Base-by-base conservation (phyloP, 345 rosid genomes). In the Dipteronia dyeriana region DNA sequence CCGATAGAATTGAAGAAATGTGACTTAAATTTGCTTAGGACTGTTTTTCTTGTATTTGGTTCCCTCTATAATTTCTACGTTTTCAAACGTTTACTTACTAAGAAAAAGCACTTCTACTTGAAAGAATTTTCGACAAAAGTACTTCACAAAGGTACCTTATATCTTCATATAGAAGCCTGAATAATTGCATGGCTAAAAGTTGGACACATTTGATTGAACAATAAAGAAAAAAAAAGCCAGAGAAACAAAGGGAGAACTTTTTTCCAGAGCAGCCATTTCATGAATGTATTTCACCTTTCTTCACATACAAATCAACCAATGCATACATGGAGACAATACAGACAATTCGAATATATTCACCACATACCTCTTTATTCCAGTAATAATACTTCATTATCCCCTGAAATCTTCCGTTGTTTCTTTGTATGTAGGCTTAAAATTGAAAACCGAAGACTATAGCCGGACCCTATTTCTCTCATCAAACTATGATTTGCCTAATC, bases 261-360 rank as follows among this genome's bases (percentile, higher is more conserved):
- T 79, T 62, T 66, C 66, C 45, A 11, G 13, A 12, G 66, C 76
- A 71, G 9, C 45, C 59, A 39, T 65, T 9, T 9, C 45, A 56
- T 49, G 9, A 78, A 78, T 65, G 25, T 41, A 57, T 38, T 79
- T 26, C 81, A 67, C 51, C 26, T 56, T 45, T 79, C 64, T 51
- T 66, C 13, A 26, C 59, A 71, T 29, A 53, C 71, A 67, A 66
- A 63, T 63, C 59, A 41, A 61, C 34, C 76, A 73, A 43, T 7
- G 16, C 20, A n/a, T 38, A 29, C 54, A 22, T 26, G n/a, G 22
- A 69, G 41, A 9, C 63, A 22, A 7, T 72, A 20, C 34, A 41
- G 45, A 9, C 57, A 73, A 51, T 20, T 25, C 67, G 45, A 73
- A 43, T 20, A 2, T 26, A 23, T 57, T 26, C 31, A 65, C n/a